Percentiles rank a stretch among this genome's conserved stretches.
Conservation (phyloP, 139 green algal species). For the Chlamydomonas incerta region DNA sequence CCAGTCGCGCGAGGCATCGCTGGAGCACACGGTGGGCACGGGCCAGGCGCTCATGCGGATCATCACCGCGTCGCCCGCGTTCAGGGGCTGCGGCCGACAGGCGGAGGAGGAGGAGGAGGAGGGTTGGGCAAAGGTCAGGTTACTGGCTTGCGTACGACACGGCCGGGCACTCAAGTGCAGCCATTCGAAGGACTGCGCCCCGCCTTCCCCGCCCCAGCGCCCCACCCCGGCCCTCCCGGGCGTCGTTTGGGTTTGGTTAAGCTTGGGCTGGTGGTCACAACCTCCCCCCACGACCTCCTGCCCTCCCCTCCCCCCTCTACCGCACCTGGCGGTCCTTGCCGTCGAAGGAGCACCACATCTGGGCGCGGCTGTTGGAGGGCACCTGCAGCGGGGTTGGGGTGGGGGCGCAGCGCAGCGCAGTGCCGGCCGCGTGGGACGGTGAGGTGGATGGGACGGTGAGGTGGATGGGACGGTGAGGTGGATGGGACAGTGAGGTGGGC, state of each 20-base stretch:
- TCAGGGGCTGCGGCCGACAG: constrained; percentile 5
- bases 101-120: not conserved
- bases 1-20: constrained; percentile 82
- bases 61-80: constrained; percentile 70
- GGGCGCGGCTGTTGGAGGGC: constrained; percentile 66
- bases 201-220: no score
- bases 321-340: constrained; percentile 84
- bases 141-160: constrained; percentile 30
- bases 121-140: not conserved
- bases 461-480: not conserved
- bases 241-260: no score
- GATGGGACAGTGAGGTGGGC: not conserved
- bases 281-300: no score
- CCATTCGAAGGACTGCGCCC: no score
- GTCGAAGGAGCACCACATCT: constrained; percentile 94
- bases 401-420: no score
- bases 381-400: constrained; percentile 65
- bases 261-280: no score
- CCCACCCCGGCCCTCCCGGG: no score
- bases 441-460: not conserved
- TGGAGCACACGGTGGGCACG: constrained; percentile 75
- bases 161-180: constrained; percentile 80
- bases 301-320: no score
- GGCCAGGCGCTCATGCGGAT: constrained; percentile 71
- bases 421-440: no score